Evolutionary conservation across 768 basidiomycete species (phyloP).

Genomic region (Podaxis mareebaensis): DNA sequence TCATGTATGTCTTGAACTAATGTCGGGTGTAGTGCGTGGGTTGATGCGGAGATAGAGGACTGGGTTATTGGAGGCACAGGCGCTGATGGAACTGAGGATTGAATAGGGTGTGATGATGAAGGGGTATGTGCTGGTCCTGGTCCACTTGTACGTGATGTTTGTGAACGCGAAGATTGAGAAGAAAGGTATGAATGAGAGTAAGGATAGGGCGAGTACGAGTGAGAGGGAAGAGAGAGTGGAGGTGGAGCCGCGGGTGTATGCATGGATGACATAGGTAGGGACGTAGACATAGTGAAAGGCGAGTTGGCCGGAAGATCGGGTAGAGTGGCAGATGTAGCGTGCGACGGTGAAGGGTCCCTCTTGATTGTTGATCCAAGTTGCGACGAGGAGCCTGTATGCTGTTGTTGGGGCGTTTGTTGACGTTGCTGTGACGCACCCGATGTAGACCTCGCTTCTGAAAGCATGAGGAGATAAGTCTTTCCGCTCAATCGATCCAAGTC

Average conservation of each 20-base stretch:
- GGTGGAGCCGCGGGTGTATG: neutral
- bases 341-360: constrained; percentile 12
- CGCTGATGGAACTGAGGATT: neutral
- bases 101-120: neutral
- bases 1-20: constrained; percentile 58
- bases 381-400: neutral
- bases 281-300: neutral
- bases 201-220: neutral
- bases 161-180: neutral
- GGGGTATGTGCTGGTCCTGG: neutral
- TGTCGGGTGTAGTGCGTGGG: constrained; percentile 42
- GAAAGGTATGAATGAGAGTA: neutral
- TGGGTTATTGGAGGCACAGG: neutral
- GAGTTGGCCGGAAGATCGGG: constrained; percentile 14
- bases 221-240: neutral
- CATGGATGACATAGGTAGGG: constrained; percentile 1
- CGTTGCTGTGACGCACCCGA: constrained; percentile 3
- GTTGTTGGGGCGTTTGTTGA: constrained; percentile 7
- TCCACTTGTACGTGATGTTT: neutral
- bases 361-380: neutral
- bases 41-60: neutral
- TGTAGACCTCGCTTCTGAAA: constrained; percentile 13
- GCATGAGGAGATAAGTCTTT: constrained; percentile 37
- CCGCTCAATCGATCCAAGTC: constrained; percentile 61
- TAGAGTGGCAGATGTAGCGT: constrained; percentile 14